Evolutionary conservation across 345 rosid genomes (phyloP).

Genomic region (Xanthoceras sorbifolium): DNA sequence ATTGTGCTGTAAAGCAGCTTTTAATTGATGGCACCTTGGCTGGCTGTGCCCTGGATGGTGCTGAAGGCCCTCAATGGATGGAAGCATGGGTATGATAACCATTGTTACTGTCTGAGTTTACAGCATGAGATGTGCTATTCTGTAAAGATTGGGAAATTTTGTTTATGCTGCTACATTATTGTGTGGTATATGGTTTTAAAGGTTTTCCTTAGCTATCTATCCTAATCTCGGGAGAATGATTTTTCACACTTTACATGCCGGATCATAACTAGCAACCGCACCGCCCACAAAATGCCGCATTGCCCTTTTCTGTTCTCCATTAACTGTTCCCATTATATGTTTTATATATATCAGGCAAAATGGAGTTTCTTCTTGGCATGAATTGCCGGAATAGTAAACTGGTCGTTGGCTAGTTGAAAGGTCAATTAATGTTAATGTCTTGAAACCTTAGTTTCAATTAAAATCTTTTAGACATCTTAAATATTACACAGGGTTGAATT

Average conservation of each 20-base stretch:
- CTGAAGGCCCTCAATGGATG: constrained; percentile 99
- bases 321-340: neutral
- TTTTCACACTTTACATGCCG: neutral
- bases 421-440: neutral
- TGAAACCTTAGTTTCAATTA: neutral
- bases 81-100: constrained; percentile 94
- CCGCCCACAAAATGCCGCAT: neutral
- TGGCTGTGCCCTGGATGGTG: constrained; percentile 98
- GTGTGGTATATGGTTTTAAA: neutral
- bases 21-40: constrained; percentile 93
- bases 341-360: neutral
- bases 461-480: neutral
- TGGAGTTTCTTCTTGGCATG: constrained; percentile 10
- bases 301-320: neutral
- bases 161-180: neutral
- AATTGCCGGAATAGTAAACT: neutral
- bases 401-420: constrained; percentile 9
- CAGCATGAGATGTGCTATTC: constrained; percentile 1
- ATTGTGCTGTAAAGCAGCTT: constrained; percentile 91
- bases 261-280: neutral
- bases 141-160: neutral
- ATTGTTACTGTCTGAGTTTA: constrained; percentile 18
- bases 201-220: neutral
- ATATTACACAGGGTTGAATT: neutral
- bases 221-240: neutral